These are phyloP conservation scores for Emericellopsis cladophorae DNA, from an alignment of 2,329 filamentous ascomycete species.

Conservation along the genomic window DNA sequence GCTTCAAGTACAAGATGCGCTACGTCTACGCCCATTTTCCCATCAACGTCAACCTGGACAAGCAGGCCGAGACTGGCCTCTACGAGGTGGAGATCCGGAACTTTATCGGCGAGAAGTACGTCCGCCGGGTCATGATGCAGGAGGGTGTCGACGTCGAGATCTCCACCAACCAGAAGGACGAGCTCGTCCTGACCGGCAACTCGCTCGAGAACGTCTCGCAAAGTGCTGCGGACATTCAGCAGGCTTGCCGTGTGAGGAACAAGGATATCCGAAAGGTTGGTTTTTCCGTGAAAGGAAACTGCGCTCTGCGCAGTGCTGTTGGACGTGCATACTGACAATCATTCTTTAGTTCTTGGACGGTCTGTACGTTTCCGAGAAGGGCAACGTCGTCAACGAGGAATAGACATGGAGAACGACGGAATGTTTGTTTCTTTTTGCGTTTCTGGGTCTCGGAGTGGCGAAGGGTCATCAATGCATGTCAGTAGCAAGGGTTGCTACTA, in stretches of 20 bases:
- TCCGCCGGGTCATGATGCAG: conserved; percentile 83
- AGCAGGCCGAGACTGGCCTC: conserved; percentile 82
- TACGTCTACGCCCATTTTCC: conserved; percentile 99
- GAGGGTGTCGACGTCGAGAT: conserved; percentile 80
- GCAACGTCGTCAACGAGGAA: conserved; percentile 70
- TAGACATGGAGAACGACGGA: conserved; percentile 27
- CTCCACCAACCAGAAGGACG: conserved; percentile 92
- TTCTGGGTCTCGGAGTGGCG: conserved; percentile 52
- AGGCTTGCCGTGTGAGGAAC: conserved; percentile 98
- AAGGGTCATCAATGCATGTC: conserved; percentile 51
- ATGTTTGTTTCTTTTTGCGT: conserved; percentile 38
- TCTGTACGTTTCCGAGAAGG: conserved; percentile 98
- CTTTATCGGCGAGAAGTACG: conserved; percentile 99
- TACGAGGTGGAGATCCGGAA: conserved; percentile 97
- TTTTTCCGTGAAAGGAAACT: background rate
- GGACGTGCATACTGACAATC: conserved; percentile 4
- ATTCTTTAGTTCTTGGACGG: conserved; percentile 84
- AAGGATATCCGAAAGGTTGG: conserved; percentile 99
- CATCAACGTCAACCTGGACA: conserved; percentile 99
- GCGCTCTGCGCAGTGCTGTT: background rate
- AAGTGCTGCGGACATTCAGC: conserved; percentile 97
- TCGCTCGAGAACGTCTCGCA: conserved; percentile 95
- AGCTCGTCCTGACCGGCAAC: conserved; percentile 88
- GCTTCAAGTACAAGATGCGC: conserved; percentile 99
- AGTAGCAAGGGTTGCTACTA: conserved; percentile 38